Conservation (phyloP, 2,329 filamentous ascomycete genomes). For the Colletotrichum tropicicola region DNA sequence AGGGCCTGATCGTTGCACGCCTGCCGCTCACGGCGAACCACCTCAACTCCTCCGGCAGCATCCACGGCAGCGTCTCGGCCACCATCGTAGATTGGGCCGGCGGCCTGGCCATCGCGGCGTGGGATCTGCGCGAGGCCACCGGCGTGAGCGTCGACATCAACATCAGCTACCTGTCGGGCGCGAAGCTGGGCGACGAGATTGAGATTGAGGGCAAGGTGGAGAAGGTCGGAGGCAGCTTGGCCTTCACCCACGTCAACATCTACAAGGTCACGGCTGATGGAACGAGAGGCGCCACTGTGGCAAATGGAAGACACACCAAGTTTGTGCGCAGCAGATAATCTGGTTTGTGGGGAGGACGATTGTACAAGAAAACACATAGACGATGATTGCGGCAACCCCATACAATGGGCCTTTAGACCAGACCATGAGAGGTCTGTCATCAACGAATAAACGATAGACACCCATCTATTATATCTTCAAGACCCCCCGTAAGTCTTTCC, state of each 20-base stretch:
- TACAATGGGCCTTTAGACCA: too few relatives aligned
- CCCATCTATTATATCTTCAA: not conserved
- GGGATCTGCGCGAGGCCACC: constrained; percentile 68
- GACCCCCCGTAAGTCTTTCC: not conserved
- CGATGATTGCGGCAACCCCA: too few relatives aligned
- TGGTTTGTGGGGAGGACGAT: too few relatives aligned
- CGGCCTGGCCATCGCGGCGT: constrained; percentile 75
- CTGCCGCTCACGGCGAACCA: constrained; percentile 31
- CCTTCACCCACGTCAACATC: constrained; percentile 53
- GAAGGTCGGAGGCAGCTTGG: constrained; percentile 73
- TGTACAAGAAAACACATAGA: too few relatives aligned
- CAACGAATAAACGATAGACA: not conserved
- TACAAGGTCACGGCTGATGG: constrained; percentile 30
- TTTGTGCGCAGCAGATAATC: constrained; percentile 25
- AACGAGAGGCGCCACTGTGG: constrained; percentile 22
- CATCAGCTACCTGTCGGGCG: constrained; percentile 73
- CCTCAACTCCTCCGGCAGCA: constrained; percentile 52
- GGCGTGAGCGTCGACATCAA: constrained; percentile 81
- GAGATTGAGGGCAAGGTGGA: constrained; percentile 74
- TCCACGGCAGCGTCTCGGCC: constrained; percentile 78
- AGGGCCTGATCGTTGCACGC: constrained; percentile 32
- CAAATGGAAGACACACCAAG: constrained; percentile 30
- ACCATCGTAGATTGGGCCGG: constrained; percentile 79
- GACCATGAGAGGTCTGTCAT: too few relatives aligned
- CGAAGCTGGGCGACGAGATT: constrained; percentile 70